Evolutionary conservation across 371 early-diverging fungal genomes (phyloP).

Genomic region (Mucor velutinosus): DNA sequence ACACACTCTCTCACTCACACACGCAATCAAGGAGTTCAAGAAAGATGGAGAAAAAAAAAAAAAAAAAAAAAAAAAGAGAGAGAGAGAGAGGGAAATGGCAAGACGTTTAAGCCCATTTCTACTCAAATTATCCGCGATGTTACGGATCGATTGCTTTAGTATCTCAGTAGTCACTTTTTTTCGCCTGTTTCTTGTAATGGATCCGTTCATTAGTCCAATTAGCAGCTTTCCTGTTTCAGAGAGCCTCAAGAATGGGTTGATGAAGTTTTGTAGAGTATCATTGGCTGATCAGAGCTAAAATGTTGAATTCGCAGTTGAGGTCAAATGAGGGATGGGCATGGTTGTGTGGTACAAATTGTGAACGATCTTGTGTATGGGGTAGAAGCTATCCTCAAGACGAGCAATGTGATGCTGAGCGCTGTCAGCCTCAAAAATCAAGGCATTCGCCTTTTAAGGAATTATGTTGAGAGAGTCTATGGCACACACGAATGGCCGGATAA

Average conservation of each 20-base stretch:
- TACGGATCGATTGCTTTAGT: background rate
- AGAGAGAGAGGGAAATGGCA: background rate
- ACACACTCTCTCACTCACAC: background rate
- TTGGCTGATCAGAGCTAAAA: background rate
- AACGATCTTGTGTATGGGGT: background rate
- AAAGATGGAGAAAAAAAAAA: too few species aligned
- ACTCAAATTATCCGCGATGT: background rate
- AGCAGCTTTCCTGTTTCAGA: background rate
- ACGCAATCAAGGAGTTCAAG: background rate
- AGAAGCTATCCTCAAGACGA: background rate
- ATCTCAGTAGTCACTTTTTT: constrained; percentile 1
- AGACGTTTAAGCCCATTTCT: background rate
- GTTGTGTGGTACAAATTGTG: background rate
- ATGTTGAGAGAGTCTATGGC: background rate
- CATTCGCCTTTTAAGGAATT: background rate
- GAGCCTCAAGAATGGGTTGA: background rate
- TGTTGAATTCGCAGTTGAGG: background rate
- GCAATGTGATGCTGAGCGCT: background rate
- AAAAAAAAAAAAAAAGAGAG: background rate
- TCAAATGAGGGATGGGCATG: background rate
- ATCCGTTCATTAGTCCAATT: background rate
- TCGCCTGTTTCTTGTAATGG: background rate
- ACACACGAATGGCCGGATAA: background rate
- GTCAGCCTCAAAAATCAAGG: background rate
- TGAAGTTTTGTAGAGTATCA: background rate